Evolutionary conservation across 2,329 filamentous ascomycete species (phyloP), one percentile per base, ranked within the genome.

Genomic region (Paecilomyces formosus): DNA sequence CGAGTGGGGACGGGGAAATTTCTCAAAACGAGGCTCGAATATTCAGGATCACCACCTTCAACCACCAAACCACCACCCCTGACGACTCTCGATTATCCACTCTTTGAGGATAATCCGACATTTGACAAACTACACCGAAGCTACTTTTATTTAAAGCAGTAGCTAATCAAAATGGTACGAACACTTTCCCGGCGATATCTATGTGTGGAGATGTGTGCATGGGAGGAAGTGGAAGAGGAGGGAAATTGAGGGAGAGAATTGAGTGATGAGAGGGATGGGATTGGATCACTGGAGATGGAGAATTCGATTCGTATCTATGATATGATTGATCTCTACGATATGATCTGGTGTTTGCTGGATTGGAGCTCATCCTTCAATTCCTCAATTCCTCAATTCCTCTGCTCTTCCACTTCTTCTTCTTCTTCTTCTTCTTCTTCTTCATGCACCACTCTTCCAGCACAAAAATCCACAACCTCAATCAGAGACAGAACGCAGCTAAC

Each of bases 101-200:
- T 81, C 78, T 81, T 81, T 77, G 78, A 81, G 78, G 78, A 81
- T 76, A 74, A 76, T 78, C 78, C 78, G 78, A 79, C 78, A 76
- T 72, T 72, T 68, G 62, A 62, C 61, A 68, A 65, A 69, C 62
- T 66, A 67, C 57, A 68, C 55, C 60, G 65, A 59, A 62, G 60
- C 62, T 67, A 62, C 61, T 65, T 60, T 63, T 31, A 9, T 31
- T 59, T 60, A 70, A 52, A 52, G 21, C 21, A 52, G 50, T 52
- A 52, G 50, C 50, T 5, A 65, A 61, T 66, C 72, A 78, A 77
- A 74, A 81, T 81, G 78, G 78, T 80, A 76, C 26, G 50, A 24
- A 1, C 12, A 3, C 24, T 18, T 22, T n/a, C 39, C 39, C 39
- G 13, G n/a, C 3, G 24, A 26, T 26, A 26, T 26, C 24, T n/a